Base-by-base conservation (phyloP, 1,139 yeast species). In the Candida tropicalis region DNA sequence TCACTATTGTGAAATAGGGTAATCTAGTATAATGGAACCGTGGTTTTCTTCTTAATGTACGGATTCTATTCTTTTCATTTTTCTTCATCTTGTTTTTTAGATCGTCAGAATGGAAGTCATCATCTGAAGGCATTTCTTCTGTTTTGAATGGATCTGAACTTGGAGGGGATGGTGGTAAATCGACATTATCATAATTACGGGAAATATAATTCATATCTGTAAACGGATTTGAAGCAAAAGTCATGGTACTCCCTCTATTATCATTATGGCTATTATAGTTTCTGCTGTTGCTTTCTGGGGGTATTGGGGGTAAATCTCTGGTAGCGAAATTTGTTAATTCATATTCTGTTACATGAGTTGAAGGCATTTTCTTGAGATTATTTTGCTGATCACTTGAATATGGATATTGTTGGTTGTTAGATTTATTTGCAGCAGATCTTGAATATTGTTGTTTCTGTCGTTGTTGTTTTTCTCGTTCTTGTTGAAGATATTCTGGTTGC, bases 1-100 rank as follows among this genome's bases (percentile, higher is more conserved):
- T 69, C 1, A 74, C 8, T 22, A 73, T 69, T 5, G 81, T 74
- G 51, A 79, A 70, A 55, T 74, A 73, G 2, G 79, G 78, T 20
- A 73, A 55, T 44, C 63, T 63, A 1, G 84, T 69, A 51, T 58
- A 70, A 56, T 73, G 78, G 53, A 67, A 72, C 27, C 75, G 57
- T 2, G 77, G 75, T 43, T 60, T 57, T 4, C 66, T 53, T 35
- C 59, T 47, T 20, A 66, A 44, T 31, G 63, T 63, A 39, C 52
- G 58, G 12, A 62, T 26, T 38, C 72, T 47, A 39, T 60, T 59
- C 41, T 53, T 56, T 44, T 66, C 70, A 47, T 65, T 65, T 27
- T 46, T 43, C 28, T 52, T 52, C 18, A 61, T 40, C 31, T 49
- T 48, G n/a, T 46, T 50, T 6, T 56, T 52, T 10, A 43, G 11